Evolutionary conservation across 208 protist genomes (phyloP).

Genomic region (Acanthamoeba comandoni): DNA sequence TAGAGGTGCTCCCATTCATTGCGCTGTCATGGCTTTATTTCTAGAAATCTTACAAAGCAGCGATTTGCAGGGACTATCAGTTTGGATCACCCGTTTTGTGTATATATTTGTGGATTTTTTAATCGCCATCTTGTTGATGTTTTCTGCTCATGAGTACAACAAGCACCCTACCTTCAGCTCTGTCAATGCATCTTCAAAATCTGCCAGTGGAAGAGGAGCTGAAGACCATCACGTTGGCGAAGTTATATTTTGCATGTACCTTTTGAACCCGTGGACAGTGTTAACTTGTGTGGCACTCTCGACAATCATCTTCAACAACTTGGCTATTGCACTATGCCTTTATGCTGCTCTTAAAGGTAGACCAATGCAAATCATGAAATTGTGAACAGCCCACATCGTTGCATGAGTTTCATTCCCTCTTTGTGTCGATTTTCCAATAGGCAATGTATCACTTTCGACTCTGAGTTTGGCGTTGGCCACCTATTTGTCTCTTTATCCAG

Average conservation of each 20-base stretch:
- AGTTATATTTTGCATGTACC: constrained; percentile 67
- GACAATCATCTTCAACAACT: constrained; percentile 73
- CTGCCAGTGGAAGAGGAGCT: neutral
- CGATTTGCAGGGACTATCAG: no score
- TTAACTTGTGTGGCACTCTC: constrained; percentile 63
- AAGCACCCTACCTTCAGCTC: constrained; percentile 57
- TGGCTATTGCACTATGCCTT: constrained; percentile 52
- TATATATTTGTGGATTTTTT: constrained; percentile 65
- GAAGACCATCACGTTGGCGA: neutral
- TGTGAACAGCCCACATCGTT: neutral
- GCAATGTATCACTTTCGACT: constrained; percentile 57
- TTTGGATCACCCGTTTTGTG: neutral
- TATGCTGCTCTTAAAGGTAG: constrained; percentile 65
- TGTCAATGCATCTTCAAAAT: neutral
- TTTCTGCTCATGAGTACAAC: constrained; percentile 51
- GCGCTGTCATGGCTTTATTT: neutral
- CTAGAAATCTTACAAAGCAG: neutral
- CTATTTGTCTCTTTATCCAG: constrained; percentile 63
- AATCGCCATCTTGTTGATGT: constrained; percentile 70
- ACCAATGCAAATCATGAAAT: neutral
- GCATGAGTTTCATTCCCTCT: neutral
- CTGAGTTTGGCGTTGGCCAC: constrained; percentile 60
- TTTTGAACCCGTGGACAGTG: constrained; percentile 72
- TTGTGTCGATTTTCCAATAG: neutral
- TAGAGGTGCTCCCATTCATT: constrained; percentile 3